A percentile compares a stretch with the other conserved stretches of the same genome.
Evolutionary conservation across 2,329 filamentous ascomycete genomes (phyloP).

Genomic region (Pseudogymnoascus pannorum): DNA sequence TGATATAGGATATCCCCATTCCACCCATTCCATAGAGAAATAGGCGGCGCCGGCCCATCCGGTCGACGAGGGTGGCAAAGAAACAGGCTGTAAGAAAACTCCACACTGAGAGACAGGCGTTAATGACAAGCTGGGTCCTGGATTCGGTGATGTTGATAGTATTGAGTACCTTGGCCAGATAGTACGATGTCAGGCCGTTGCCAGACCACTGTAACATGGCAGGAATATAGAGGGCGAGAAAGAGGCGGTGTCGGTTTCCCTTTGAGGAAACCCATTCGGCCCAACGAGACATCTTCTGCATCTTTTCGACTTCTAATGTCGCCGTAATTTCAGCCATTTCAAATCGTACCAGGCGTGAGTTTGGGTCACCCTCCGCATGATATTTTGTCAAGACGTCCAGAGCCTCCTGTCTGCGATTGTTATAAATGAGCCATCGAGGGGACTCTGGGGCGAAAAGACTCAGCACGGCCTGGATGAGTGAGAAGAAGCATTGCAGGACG

Average conservation of each 20-base stretch:
- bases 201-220: slow-evolving; percentile 13
- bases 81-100: slow-evolving; percentile 21
- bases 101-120: slow-evolving; percentile 26
- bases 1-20: slow-evolving; percentile 29
- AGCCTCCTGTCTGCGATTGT: slow-evolving; percentile 30
- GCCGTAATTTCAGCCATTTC: slow-evolving; percentile 30
- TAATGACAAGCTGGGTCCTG: slow-evolving; percentile 23
- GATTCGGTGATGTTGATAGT: slow-evolving; percentile 20
- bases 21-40: slow-evolving; percentile 38
- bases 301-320: slow-evolving; percentile 31
- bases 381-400: slow-evolving; percentile 36
- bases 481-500: slow-evolving; percentile 30
- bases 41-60: slow-evolving; percentile 37
- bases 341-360: slow-evolving; percentile 32
- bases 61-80: slow-evolving; percentile 32
- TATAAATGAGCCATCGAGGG: slow-evolving; percentile 32
- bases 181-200: slow-evolving; percentile 28
- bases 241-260: slow-evolving; percentile 14
- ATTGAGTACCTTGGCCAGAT: slow-evolving; percentile 27
- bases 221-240: slow-evolving; percentile 13
- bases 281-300: slow-evolving; percentile 29
- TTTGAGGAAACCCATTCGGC: slow-evolving; percentile 6
- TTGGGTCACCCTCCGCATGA: slow-evolving; percentile 40
- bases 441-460: slow-evolving; percentile 30
- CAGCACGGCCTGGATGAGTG: slow-evolving; percentile 11